A percentile compares a stretch with the other conserved stretches of the same genome.
Conservation (phyloP, 2,329 filamentous ascomycete genomes). For the Xylaria sp. region DNA sequence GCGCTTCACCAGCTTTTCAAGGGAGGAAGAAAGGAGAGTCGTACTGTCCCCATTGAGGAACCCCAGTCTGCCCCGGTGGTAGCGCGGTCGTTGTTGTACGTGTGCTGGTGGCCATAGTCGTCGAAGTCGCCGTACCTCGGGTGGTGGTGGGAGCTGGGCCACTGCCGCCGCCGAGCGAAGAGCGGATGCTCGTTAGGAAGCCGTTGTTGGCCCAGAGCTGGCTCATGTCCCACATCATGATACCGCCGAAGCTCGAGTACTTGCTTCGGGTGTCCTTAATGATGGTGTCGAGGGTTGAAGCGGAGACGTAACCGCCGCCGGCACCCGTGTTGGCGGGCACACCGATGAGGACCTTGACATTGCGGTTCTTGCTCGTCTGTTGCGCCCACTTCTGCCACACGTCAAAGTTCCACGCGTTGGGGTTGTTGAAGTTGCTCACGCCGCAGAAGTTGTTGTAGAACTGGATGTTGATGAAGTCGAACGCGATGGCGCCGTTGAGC, state of each 20-base stretch:
- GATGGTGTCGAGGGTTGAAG: constrained; percentile 52
- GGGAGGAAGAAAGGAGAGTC: neutral
- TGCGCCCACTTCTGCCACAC: constrained; percentile 71
- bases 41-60: constrained; percentile 46
- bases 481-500: constrained; percentile 57
- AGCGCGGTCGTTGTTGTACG: neutral
- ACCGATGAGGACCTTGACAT: constrained; percentile 67
- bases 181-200: constrained; percentile 55
- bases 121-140: constrained; percentile 23
- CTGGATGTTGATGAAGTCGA: constrained; percentile 68
- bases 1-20: neutral
- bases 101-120: constrained; percentile 31
- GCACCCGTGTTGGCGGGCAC: constrained; percentile 61
- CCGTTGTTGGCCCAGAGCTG: constrained; percentile 64
- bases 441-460: constrained; percentile 76
- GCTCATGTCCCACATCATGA: constrained; percentile 73
- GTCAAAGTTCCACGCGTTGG: constrained; percentile 63
- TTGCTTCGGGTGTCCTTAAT: constrained; percentile 56
- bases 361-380: constrained; percentile 59
- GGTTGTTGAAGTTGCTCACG: constrained; percentile 52
- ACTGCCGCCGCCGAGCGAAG: constrained; percentile 38
- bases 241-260: constrained; percentile 67
- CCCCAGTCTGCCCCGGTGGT: constrained; percentile 24
- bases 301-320: constrained; percentile 60
- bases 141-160: constrained; percentile 17